Evolutionary conservation across 148 eudicot species (phyloP), one percentile per base, ranked within the genome.

Genomic region (Vaccinium macrocarpon): DNA sequence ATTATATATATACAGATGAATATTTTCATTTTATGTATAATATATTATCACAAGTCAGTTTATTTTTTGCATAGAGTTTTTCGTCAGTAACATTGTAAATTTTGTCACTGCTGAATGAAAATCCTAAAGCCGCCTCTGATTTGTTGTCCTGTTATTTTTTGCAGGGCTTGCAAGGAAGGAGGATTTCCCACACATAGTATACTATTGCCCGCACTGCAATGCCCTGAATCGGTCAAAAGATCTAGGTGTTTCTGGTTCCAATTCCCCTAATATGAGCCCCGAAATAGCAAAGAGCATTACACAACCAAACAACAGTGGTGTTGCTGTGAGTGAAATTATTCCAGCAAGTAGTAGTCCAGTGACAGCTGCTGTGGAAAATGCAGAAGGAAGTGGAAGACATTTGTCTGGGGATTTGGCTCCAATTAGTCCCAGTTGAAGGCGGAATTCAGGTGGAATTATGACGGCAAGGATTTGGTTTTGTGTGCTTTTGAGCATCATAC

Each of bases 161-260:
- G 85, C 87, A 96, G 99, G 99, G 64, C 99, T 96, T 83, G 98
- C 97, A 42, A 92, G 97, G 81, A 93, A 93, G 88, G 99, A 96
- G 87, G 99, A 96, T 83, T 95, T 90, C 64, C 96, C 98, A 0
- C 92, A 88, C 64, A 82, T 96, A 78, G 93, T 95, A 48, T 96
- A 96, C 87, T 95, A 95, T 52, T 96, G 99, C 87, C 99, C 98
- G 72, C 99, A 93, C 84, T 96, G 99, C 84, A 93, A 88, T 83
- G 90, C 97, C 62, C 85, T 96, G 72, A 96, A 96, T 84, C 91
- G 93, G 82, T 92, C 99, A 83, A 92, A 90, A 83, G 88, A 93
- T 32, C 81, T 79, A 48, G 87, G 27, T 64, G 80, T 81, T 35
- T 84, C 93, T 56, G 82, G 82, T 84, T 61, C 87, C 32, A 72